Evolutionary conservation across 148 eudicot species (phyloP), one percentile per base, ranked within the genome.

Genomic region (Limonium bicolor): DNA sequence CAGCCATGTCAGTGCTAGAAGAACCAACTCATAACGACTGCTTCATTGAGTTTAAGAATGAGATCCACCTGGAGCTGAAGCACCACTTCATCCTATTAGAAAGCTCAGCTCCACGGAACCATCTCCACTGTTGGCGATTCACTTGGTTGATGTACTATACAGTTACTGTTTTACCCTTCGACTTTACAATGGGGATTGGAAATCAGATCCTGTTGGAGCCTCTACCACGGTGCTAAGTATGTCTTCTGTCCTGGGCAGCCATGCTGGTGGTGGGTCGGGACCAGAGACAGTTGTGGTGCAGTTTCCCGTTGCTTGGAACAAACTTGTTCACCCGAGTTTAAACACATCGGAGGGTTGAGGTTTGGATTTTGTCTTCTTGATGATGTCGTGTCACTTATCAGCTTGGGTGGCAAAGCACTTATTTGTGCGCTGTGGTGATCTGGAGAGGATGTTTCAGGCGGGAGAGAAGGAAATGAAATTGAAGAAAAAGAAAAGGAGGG

Each of bases 101-200:
- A 71, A 69, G 64, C 93, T 84, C 31, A 84, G 67, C 57, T 29
- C 80, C 27, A 58, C 64, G 14, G 74, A 63, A 26, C 94, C 99
- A 35, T 84, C 99, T 14, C 99, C 95, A 28, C 76, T 80, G 34
- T 50, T 90, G 41, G 68, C 88, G 2, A 14, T 81, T 66, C 95
- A 85, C 60, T 63, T 90, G 30, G 59, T 84, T 18, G 95, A 90
- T 58, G 63, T 90, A 41, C 36, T 81, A 28, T 85, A 90, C 54
- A 71, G 84, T 33, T 90, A 75, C 42, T 80, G 95, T 51, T 90
- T 84, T 57, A 75, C 93, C 11, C 93, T 90, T 24, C 77, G 95
- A 30, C 73, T 90, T 17, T 84, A 84, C 41, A 90, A 90, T 27
- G 97, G 97, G 13, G 97, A 90, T 38, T 90, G 95, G 93, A 47